Base-by-base conservation (phyloP, 2,329 filamentous ascomycete species). In the Aphanocladium album region DNA sequence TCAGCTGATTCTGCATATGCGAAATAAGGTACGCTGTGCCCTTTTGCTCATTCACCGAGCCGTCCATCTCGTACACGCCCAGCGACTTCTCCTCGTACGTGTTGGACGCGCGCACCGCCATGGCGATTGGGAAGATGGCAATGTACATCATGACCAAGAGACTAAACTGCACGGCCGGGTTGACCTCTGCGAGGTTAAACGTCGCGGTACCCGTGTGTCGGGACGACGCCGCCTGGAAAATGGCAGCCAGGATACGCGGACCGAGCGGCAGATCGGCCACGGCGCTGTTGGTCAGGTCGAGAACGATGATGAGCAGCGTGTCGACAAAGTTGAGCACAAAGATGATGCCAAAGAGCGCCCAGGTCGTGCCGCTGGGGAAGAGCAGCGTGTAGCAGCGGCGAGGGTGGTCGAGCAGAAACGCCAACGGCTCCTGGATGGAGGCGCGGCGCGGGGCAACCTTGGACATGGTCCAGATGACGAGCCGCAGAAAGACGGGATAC, bases 81-180 rank as follows among this genome's bases (percentile, higher is more conserved):
- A 89, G 70, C 52, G 81, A 83, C 50, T 80, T 78, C 67, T 87
- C 84, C 70, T 87, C 83, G 68, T 87, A 87, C 5, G 83, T 81
- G 63, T 84, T 86, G 35, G 79, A 81, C 57, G 82, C 80, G 47
- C 84, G 80, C 71, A 87, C 84, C 19, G 78, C 83, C 57, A 87
- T 84, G 16, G 83, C 83, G 35, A 86, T 81, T 0, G 85, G 84
- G 62, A 84, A 85, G 4, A 83, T 79, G 5, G 80, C 80, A 51
- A 87, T 85, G 70, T 86, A 87, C 84, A 88, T 87, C 84, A 87
- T 87, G 49, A 84, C 77, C 0, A 87, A 74, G 61, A 85, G 81
- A 37, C 83, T 78, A 39, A 86, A 78, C 61, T 85, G 84, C 0
- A 85, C 77, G 2, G 77, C 79, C 5, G 84, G 81, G 41, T 79